Base-by-base conservation (phyloP, 2,329 filamentous ascomycete genomes). In the Sphaerulina vaccinii region DNA sequence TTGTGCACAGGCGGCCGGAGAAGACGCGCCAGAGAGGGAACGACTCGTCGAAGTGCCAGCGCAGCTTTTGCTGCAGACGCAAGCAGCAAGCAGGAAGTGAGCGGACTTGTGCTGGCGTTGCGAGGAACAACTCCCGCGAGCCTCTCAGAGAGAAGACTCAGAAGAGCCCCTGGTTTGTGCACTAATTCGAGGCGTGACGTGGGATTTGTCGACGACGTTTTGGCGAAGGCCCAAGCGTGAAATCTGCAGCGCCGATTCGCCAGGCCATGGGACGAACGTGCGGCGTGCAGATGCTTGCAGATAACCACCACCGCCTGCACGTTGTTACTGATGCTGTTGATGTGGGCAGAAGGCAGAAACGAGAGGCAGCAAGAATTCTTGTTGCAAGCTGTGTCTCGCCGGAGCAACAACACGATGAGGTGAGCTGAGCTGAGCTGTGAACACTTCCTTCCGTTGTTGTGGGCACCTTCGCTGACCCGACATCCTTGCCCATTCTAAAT, bases 1-100 rank as follows among this genome's bases (percentile, higher is more conserved):
- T 57, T 50, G 54, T 45, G 51, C 46, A 52, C 52, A 35, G 35
- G 35, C 35, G 35, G 15, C 27, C 35, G 35, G 35, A 37, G n/a
- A 36, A 37, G 35, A 37, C 35, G 18, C 37, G 37, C 37, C 37
- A 39, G 37, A 39, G n/a, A 35, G 37, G 18, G 37, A 39, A 39
- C 37, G 37, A 39, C 16, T 39, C 37, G 27, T 32, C 7, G 36
- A 19, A 2, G 35, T 37, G 35, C 35, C 35, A 37, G 35, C 37
- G 19, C 16, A 18, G 37, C 36, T 32, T 21, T 16, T 22, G 37
- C 37, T 21, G 37, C 16, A 22, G 16, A 10, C 8, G 37, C 37
- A 39, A n/a, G 5, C 37, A 32, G 27, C 9, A 32, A 27, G 24
- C 10, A 27, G 24, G 24, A 6, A 27, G 27, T 32, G 27, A 11